Base-by-base conservation (phyloP, 257 asterid genomes). In the Knoxia roxburghii region DNA sequence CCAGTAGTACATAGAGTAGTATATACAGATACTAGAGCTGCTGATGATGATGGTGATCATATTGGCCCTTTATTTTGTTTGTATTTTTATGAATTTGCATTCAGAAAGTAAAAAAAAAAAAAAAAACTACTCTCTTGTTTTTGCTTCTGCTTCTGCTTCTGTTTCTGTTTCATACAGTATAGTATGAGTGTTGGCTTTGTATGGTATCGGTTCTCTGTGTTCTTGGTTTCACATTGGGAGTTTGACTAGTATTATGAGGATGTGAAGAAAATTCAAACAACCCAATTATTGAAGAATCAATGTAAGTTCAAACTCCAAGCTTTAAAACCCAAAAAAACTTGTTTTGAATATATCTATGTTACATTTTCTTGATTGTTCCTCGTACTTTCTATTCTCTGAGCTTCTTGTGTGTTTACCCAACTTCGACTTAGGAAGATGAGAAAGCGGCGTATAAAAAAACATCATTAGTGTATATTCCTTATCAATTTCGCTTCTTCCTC, bases 351-450 rank as follows among this genome's bases (percentile, higher is more conserved):
- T 60, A 5, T 56, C 33, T 29, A 7, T 17, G 13, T n/a, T 15
- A 1, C 1, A 2, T 20, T 20, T 20, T 50, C 24, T 55, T 41
- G 18, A 40, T 69, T 35, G 68, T 68, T 76, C 80, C 75, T 79
- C 77, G 78, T 78, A 74, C 78, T 68, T 66, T 76, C 71, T 39
- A 46, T 58, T 63, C 71, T 60, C 26, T 65, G 27, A 26, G 39
- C 59, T 11, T 55, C 46, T 33, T 62, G 8, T 18, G 41, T 37
- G 9, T 4, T 9, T 37, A 9, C 41, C 4, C 41, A 3, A 37
- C 41, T 37, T 9, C 9, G 41, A n/a, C 26, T 21, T 46, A 46
- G n/a, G 74, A 52, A 30, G 33, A 35, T 23, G 69, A n/a, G 35
- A 54, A 49, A 20, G 29, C 27, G 23, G 50, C 30, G 43, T 32